Percentiles rank a stretch among this genome's conserved stretches.
Evolutionary conservation across 2,329 filamentous ascomycete genomes (phyloP).

Genomic region (Fusarium virguliforme): DNA sequence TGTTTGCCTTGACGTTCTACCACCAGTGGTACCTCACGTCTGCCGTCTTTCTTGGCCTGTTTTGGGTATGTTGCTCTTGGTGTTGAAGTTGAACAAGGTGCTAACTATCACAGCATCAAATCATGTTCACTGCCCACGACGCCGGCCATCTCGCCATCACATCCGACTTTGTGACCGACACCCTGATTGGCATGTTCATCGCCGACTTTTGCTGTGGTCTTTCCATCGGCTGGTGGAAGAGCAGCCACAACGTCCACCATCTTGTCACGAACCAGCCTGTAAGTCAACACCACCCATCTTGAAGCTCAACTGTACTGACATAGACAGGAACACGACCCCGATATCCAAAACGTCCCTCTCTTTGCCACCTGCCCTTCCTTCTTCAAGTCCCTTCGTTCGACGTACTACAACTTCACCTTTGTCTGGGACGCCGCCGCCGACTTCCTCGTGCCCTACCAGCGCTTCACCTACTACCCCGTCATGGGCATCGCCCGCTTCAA

Average conservation of each 20-base stretch:
- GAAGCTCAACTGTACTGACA: constrained; percentile 7
- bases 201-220: constrained; percentile 77
- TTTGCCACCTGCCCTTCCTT: constrained; percentile 78
- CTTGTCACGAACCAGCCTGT: constrained; percentile 75
- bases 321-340: constrained; percentile 68
- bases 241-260: constrained; percentile 78
- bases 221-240: constrained; percentile 80
- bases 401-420: constrained; percentile 77
- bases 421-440: constrained; percentile 74
- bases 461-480: constrained; percentile 79
- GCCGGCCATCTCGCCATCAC: constrained; percentile 77
- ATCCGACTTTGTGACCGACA: constrained; percentile 71
- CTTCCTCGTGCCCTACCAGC: constrained; percentile 73
- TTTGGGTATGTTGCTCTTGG: constrained; percentile 65
- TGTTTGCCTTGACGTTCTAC: constrained; percentile 64
- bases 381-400: constrained; percentile 74
- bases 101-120: constrained; percentile 68
- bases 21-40: constrained; percentile 71
- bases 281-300: constrained; percentile 27
- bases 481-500: constrained; percentile 81
- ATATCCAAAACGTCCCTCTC: constrained; percentile 78
- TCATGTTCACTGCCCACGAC: constrained; percentile 79
- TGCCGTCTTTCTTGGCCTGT: constrained; percentile 72
- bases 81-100: not conserved
- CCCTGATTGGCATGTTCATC: constrained; percentile 74